Base-by-base conservation (phyloP, 129 eudicot species). In the Saposhnikovia divaricata region DNA sequence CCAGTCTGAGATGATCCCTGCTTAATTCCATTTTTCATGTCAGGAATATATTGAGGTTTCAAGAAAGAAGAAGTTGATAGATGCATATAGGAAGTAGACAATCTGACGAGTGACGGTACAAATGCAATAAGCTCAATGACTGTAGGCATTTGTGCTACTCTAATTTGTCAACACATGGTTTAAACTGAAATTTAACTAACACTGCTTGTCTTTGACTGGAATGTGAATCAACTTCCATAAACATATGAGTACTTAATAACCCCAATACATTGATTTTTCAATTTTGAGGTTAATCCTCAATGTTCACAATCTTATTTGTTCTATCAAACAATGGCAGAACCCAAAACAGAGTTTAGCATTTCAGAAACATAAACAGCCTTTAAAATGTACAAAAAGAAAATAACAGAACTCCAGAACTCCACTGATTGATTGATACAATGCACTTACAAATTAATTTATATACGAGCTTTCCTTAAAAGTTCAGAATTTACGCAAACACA, bases 1-100 rank as follows among this genome's bases (percentile, higher is more conserved):
- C 91, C 81, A 85, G 93, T 87, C 76, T 87, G 85, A 65, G 92
- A 78, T 42, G 89, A 85, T 83, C 88, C 98, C 99, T 96, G 88
- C 55, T 43, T 11, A 79, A 73, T 40, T 81, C 61, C 16, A 45
- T 68, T 80, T 77, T 73, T 42, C 34, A 12, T 42, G 34, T 19
- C 40, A 23, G 27, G 19, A 6, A 79, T 34, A 38, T 77, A 28
- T 44, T 10, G 23, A 23, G 50, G 10, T 6, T 6, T 43, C 31
- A 73, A 73, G 43, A 38, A 38, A 2, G 27, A 39, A 19, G 28
- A 18, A 11, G 47, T 40, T 43, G 47, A 3, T 19, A 23, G 11
- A 70, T 61, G 28, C 57, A 11, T 72, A 10, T 9, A 48, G 40
- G 40, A 46, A 66, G 21, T 27, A 72, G 5, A 51, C 55, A n/a